Conservation (phyloP, 2,329 filamentous ascomycete species). For the Epichloe typhina region DNA sequence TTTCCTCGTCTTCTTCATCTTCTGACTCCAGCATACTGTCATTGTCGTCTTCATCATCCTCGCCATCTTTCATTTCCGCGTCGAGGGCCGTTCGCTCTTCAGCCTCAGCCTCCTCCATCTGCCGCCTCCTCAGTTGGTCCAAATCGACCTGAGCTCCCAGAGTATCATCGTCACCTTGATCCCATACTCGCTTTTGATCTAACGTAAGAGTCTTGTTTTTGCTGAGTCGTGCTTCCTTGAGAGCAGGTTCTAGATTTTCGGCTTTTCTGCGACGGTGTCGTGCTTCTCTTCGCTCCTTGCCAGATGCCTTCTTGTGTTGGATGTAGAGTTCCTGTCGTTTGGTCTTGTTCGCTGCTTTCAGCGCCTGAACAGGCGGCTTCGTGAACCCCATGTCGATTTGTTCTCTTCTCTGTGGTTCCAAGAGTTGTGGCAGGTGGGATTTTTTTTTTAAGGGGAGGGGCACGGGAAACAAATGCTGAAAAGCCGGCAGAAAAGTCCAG, state of each 20-base stretch:
- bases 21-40: constrained; percentile 73
- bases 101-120: constrained; percentile 40
- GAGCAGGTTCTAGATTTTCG: constrained; percentile 68
- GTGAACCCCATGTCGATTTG: constrained; percentile 18
- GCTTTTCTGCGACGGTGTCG: constrained; percentile 70
- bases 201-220: constrained; percentile 71
- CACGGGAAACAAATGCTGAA: constrained; percentile 1
- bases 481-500: constrained; percentile 20
- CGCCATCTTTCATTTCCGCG: constrained; percentile 27
- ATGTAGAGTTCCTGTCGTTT: constrained; percentile 67
- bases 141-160: constrained; percentile 44
- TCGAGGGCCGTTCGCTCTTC: constrained; percentile 35
- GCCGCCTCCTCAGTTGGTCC: constrained; percentile 43
- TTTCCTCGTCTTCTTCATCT: constrained; percentile 39
- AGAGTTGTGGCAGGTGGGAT: not conserved
- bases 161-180: constrained; percentile 54
- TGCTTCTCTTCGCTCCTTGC: constrained; percentile 61
- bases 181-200: constrained; percentile 83
- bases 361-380: constrained; percentile 23
- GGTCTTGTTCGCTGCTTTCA: constrained; percentile 59
- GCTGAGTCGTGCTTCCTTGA: constrained; percentile 59
- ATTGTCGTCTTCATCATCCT: constrained; percentile 43
- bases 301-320: constrained; percentile 63
- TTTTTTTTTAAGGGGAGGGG: constrained; percentile 9
- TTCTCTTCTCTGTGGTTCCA: not conserved